These are phyloP conservation scores for Suillus cothurnatus DNA, from an alignment of 768 basidiomycete genomes.

Conservation along the genomic window DNA sequence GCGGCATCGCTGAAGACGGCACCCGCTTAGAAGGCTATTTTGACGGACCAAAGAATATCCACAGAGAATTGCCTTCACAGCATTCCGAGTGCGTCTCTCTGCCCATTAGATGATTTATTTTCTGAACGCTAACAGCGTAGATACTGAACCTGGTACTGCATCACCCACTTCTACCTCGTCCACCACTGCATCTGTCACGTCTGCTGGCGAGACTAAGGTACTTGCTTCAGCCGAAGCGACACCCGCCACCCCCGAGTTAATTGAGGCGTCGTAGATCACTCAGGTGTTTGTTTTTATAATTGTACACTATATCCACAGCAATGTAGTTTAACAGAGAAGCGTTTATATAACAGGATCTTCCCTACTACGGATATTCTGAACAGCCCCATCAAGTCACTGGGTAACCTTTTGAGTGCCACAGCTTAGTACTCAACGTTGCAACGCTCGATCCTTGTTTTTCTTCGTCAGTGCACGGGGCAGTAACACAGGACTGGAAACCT, in stretches of 20 bases:
- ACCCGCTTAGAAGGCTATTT: slow-evolving; percentile 41
- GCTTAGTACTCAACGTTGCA: neutral
- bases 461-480: neutral
- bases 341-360: neutral
- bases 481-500: neutral
- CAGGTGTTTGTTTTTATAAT: neutral
- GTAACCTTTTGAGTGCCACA: neutral
- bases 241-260: neutral
- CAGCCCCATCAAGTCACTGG: neutral
- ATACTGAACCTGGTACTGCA: neutral
- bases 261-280: neutral
- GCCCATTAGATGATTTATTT: neutral
- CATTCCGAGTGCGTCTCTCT: neutral
- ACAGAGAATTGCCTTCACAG: neutral
- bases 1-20: slow-evolving; percentile 58
- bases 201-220: neutral
- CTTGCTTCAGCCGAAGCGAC: neutral
- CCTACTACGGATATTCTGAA: neutral
- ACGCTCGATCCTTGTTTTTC: neutral
- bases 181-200: neutral
- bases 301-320: neutral
- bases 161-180: neutral
- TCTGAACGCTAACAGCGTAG: neutral
- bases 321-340: neutral
- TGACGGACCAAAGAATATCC: slow-evolving; percentile 21